These are phyloP conservation scores for Ascochyta pisi DNA, from an alignment of 2,329 filamentous ascomycete genomes.

Conservation along the genomic window DNA sequence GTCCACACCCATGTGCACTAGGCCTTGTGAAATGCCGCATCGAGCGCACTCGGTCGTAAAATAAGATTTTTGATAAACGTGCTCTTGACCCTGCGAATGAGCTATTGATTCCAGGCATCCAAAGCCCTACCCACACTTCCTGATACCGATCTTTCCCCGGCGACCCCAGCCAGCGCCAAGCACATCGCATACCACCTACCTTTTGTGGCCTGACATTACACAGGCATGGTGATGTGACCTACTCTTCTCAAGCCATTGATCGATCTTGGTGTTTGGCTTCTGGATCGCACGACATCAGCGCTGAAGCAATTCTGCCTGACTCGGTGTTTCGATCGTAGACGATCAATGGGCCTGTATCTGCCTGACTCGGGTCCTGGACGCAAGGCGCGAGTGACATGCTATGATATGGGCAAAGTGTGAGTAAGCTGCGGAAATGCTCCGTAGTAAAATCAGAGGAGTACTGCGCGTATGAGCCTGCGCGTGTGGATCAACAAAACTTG, in stretches of 20 bases:
- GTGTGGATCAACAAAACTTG: neutral
- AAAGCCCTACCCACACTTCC: neutral
- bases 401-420: neutral
- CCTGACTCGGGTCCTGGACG: constrained; percentile 5
- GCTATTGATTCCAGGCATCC: neutral
- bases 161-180: neutral
- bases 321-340: neutral
- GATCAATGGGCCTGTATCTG: neutral
- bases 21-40: neutral
- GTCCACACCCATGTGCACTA: neutral
- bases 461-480: neutral
- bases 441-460: neutral
- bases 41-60: neutral
- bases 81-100: neutral
- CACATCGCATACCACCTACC: constrained; percentile 6
- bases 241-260: neutral
- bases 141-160: neutral
- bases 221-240: neutral
- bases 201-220: neutral
- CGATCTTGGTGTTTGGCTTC: neutral
- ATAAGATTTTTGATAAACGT: neutral
- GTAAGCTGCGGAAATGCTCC: constrained; percentile 10
- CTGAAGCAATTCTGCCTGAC: neutral
- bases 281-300: neutral
- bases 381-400: neutral